phyloP scores from a whole-genome alignment of 2,329 filamentous ascomycete species.

The Furcasterigmium sp. region DNA sequence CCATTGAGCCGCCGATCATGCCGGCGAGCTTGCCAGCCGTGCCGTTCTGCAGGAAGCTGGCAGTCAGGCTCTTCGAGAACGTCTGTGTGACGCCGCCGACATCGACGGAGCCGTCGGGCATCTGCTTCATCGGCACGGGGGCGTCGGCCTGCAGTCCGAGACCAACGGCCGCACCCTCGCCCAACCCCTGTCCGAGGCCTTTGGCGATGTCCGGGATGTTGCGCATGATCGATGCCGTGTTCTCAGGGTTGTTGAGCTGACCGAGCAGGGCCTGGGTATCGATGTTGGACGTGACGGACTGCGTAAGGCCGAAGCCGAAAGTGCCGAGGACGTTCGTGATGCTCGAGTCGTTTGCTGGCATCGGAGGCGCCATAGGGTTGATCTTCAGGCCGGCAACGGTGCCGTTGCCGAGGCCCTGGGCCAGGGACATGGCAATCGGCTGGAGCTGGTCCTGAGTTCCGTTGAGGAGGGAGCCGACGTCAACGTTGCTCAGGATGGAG shows the following conservation, averaged over 20 bases:
- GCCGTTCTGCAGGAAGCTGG: slow-evolving; percentile 25
- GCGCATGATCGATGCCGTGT: slow-evolving; percentile 9
- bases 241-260: slow-evolving; percentile 9
- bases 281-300: slow-evolving; percentile 17
- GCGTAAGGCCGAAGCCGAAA: slow-evolving; percentile 21
- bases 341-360: slow-evolving; percentile 13
- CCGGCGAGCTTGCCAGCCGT: slow-evolving; percentile 18
- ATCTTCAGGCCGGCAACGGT: slow-evolving; percentile 16
- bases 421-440: slow-evolving; percentile 14
- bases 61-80: slow-evolving; percentile 21
- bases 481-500: slow-evolving; percentile 18
- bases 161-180: slow-evolving; percentile 18
- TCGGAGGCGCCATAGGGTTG: slow-evolving; percentile 8
- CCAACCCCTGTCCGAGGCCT: slow-evolving; percentile 21
- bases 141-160: slow-evolving; percentile 20
- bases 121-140: slow-evolving; percentile 10
- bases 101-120: slow-evolving; percentile 14
- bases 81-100: slow-evolving; percentile 16
- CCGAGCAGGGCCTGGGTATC: slow-evolving; percentile 8
- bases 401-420: slow-evolving; percentile 16
- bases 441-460: slow-evolving; percentile 11
- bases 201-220: slow-evolving; percentile 17
- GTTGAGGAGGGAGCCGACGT: slow-evolving; percentile 11
- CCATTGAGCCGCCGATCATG: slow-evolving; percentile 4
- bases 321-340: slow-evolving; percentile 15